Evolutionary conservation across 257 asterid species (phyloP).

Genomic region (Nicotiana undulata): DNA sequence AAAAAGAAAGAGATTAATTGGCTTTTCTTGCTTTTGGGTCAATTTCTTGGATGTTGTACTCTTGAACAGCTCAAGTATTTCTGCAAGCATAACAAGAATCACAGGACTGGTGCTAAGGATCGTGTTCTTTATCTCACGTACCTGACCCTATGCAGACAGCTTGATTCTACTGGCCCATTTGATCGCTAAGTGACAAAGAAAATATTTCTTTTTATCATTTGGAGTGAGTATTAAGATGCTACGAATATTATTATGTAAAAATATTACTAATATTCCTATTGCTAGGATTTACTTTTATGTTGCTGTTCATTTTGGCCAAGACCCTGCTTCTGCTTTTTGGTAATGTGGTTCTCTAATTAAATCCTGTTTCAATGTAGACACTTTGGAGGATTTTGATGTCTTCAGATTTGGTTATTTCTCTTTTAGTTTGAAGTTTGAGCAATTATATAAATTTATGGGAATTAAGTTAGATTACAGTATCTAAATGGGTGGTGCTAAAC

Average conservation of each 20-base stretch:
- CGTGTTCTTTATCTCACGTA: slow-evolving; percentile 68
- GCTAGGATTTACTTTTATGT: not conserved
- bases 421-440: not conserved
- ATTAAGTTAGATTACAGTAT: not conserved
- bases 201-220: not conserved
- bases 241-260: not conserved
- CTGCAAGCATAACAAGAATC: slow-evolving; percentile 77
- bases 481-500: too few species aligned
- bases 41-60: slow-evolving; percentile 63
- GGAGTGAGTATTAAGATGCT: not conserved
- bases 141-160: slow-evolving; percentile 57
- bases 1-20: slow-evolving; percentile 62
- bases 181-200: slow-evolving; percentile 11
- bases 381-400: not conserved
- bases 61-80: slow-evolving; percentile 73
- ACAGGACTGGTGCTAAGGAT: slow-evolving; percentile 86
- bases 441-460: not conserved
- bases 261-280: not conserved
- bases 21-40: slow-evolving; percentile 65
- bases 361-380: not conserved
- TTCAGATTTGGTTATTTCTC: not conserved
- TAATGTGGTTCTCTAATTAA: not conserved
- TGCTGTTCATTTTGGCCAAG: not conserved
- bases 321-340: not conserved
- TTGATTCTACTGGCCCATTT: slow-evolving; percentile 60